Percentiles rank a stretch among this genome's conserved stretches.
Evolutionary conservation across 345 rosid genomes (phyloP).

Genomic region (Stellera chamaejasme): DNA sequence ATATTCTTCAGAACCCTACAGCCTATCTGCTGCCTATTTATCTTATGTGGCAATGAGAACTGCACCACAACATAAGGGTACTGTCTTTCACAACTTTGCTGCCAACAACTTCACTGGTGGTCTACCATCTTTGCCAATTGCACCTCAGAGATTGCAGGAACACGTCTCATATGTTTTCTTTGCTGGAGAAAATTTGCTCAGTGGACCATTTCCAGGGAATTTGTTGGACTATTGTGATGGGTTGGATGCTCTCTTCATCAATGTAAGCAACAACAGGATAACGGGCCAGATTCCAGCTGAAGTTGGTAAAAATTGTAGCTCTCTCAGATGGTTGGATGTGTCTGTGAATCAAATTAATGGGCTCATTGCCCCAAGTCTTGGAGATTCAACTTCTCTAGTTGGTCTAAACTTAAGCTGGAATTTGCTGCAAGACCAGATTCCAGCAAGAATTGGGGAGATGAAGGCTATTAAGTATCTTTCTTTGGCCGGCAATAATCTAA

Average conservation of each 20-base stretch:
- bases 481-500: conserved; percentile 44
- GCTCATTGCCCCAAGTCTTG: conserved; percentile 31
- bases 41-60: conserved; percentile 37
- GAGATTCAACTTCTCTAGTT: conserved; percentile 33
- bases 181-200: conserved; percentile 47
- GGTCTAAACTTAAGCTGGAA: conserved; percentile 46
- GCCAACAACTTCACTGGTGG: conserved; percentile 68
- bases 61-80: conserved; percentile 17
- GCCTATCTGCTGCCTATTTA: conserved; percentile 42
- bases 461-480: conserved; percentile 38
- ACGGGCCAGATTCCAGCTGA: conserved; percentile 38
- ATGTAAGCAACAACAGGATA: conserved; percentile 47
- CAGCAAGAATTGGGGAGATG: conserved; percentile 25
- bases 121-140: conserved; percentile 40
- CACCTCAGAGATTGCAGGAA: conserved; percentile 46
- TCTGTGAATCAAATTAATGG: conserved; percentile 48
- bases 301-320: conserved; percentile 37
- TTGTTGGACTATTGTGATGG: conserved; percentile 35
- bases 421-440: conserved; percentile 39
- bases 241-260: conserved; percentile 28
- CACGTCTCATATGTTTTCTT: conserved; percentile 43
- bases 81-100: conserved; percentile 59
- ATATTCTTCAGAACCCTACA: conserved; percentile 22
- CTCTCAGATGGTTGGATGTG: conserved; percentile 39
- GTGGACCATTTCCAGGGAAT: conserved; percentile 41